A percentile compares a stretch with the other conserved stretches of the same genome.
phyloP scores from a whole-genome alignment of 1,284 basidiomycete species.

The Sanghuangporus weigelae region DNA sequence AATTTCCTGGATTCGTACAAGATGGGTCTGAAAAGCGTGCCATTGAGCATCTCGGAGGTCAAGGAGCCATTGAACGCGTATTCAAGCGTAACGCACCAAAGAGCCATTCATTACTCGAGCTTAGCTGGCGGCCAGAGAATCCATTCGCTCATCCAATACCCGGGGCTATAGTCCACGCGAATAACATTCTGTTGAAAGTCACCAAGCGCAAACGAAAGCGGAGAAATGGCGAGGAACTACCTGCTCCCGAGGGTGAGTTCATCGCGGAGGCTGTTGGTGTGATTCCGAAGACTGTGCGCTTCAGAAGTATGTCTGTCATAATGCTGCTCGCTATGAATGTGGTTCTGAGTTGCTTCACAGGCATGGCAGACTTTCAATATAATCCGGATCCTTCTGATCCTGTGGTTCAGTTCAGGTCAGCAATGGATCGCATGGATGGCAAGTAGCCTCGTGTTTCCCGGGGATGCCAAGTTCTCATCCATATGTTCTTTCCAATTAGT shows the following conservation, averaged over 20 bases:
- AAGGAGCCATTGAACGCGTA: slow-evolving; percentile 61
- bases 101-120: slow-evolving; percentile 62
- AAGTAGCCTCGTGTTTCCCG: slow-evolving; percentile 15
- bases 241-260: slow-evolving; percentile 63
- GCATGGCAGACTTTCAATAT: slow-evolving; percentile 90
- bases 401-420: slow-evolving; percentile 57
- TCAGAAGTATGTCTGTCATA: slow-evolving; percentile 63
- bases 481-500: slow-evolving; percentile 38
- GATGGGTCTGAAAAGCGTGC: slow-evolving; percentile 42
- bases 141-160: slow-evolving; percentile 78
- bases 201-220: slow-evolving; percentile 60
- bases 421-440: slow-evolving; percentile 83
- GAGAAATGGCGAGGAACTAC: slow-evolving; percentile 20
- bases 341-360: slow-evolving; percentile 35
- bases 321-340: not conserved
- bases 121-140: slow-evolving; percentile 66
- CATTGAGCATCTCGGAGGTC: slow-evolving; percentile 63
- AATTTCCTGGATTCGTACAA: slow-evolving; percentile 85
- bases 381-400: slow-evolving; percentile 69
- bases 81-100: slow-evolving; percentile 62
- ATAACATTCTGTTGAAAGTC: slow-evolving; percentile 78
- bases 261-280: slow-evolving; percentile 73
- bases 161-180: slow-evolving; percentile 70
- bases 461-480: not conserved
- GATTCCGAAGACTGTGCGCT: slow-evolving; percentile 79